Evolutionary conservation across 1,284 basidiomycete species (phyloP), one percentile per base, ranked within the genome.

Genomic region (Rhizoctonia solani): DNA sequence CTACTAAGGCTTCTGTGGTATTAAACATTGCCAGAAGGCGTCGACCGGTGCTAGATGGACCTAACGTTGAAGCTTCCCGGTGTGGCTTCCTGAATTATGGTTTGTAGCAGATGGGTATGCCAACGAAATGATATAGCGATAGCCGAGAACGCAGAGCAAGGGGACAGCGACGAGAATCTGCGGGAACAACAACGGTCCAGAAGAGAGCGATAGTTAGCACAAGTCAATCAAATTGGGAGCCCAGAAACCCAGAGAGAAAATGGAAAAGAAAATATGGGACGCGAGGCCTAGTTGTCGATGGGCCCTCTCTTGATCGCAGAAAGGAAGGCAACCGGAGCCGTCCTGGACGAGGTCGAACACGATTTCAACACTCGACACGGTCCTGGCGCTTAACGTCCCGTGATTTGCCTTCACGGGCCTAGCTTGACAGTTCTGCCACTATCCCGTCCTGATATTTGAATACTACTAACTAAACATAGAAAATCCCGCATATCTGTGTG

Each of bases 371-470:
- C 34, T n/a, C 37, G 47, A 44, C 59, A 49, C 59, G 59, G 46
- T 65, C 27, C 47, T 37, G 47, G 58, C 46, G 58, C 47, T 61
- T 61, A 52, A 50, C 41, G 41, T n/a, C 41, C 41, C 41, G 41
- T 61, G 44, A 61, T 61, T 61, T 61, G 58, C 29, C 47, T 30
- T 37, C 46, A 46, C 47, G 46, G 58, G 58, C 50, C 58, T 46
- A 50, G 19, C 5, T 44, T 44, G 41, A 44, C 14, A n/a, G n/a
- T 44, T 44, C n/a, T 44, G 41, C 41, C 41, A 4, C 41, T 16
- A 4, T 44, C n/a, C 19, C 4, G 19, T 4, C 41, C 41, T 16
- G 41, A n/a, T 5, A 16, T 16, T 16, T 34, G 11, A 34, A 34
- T 34, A 34, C 32, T 34, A 34, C n/a, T 34, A 34, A 34, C 32